Conservation (phyloP, 306 rosid genomes). For the Citrullus colocynthis region DNA sequence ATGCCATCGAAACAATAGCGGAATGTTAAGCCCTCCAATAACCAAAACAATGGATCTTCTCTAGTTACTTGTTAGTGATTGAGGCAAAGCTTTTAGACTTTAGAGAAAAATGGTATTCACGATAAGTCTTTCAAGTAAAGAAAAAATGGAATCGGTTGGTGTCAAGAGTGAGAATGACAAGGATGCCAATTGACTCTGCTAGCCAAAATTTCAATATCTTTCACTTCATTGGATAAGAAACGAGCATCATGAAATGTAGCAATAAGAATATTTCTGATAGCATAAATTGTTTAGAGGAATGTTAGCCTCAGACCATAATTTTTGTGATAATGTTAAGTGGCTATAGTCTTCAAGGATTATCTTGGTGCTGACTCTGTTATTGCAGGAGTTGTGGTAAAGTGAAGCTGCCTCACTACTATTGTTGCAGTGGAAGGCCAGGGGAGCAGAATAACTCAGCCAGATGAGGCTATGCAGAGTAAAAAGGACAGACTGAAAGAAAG, state of each 20-base stretch:
- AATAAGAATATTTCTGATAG: too few relatives aligned
- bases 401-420: conserved; percentile 48
- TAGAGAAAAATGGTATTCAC: background rate
- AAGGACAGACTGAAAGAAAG: background rate
- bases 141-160: background rate
- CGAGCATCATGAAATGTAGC: too few relatives aligned
- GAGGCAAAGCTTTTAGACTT: background rate
- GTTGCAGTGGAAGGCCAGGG: conserved; percentile 34
- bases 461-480: conserved; percentile 9
- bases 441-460: conserved; percentile 19
- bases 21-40: too few relatives aligned
- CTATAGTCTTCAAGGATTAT: background rate
- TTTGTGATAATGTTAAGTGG: background rate
- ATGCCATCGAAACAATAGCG: too few relatives aligned
- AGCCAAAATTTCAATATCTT: background rate
- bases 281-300: too few relatives aligned
- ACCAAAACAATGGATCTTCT: background rate
- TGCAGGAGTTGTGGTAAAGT: conserved; percentile 42
- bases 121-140: background rate
- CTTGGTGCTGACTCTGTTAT: background rate
- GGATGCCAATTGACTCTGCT: background rate
- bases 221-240: background rate
- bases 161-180: background rate
- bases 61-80: background rate
- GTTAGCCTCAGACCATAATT: background rate